Percentiles rank a stretch among this genome's conserved stretches.
Conservation (phyloP, 345 rosid species). For the Lagerstroemia speciosa region DNA sequence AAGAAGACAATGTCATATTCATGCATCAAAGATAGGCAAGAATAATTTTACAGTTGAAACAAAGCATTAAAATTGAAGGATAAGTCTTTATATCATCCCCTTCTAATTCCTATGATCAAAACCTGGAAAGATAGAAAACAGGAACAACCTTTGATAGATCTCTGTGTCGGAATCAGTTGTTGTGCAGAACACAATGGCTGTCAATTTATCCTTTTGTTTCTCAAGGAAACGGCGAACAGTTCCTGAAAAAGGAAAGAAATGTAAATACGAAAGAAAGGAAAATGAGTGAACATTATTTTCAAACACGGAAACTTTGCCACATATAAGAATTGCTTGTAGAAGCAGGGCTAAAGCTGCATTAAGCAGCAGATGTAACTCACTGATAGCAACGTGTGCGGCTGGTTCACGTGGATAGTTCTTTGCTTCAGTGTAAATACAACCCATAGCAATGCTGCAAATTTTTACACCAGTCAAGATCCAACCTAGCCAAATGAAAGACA, state of each 20-base stretch:
- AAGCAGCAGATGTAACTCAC: slow-evolving; percentile 36
- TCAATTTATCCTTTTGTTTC: slow-evolving; percentile 77
- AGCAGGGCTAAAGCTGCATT: background rate
- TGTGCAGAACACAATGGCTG: slow-evolving; percentile 90
- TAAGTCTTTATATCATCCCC: background rate
- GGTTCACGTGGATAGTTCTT: slow-evolving; percentile 98
- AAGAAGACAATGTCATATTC: background rate
- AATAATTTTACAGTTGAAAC: background rate
- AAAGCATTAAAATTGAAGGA: background rate
- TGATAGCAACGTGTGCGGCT: slow-evolving; percentile 96
- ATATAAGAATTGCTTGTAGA: background rate
- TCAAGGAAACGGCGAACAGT: slow-evolving; percentile 89
- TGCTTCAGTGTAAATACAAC: slow-evolving; percentile 84
- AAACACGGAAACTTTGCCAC: background rate
- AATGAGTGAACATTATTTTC: slow-evolving; percentile 4
- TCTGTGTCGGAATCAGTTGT: slow-evolving; percentile 77
- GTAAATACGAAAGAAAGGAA: background rate
- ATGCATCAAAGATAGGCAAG: background rate
- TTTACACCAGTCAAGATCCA: slow-evolving; percentile 15
- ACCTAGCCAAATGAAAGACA: background rate
- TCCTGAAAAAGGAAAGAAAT: slow-evolving; percentile 38
- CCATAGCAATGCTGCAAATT: slow-evolving; percentile 77
- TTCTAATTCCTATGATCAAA: background rate
- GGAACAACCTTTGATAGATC: slow-evolving; percentile 72
- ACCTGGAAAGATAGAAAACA: background rate